Conservation (phyloP, 352 stramenopile genomes). For the Pythium volutum region DNA sequence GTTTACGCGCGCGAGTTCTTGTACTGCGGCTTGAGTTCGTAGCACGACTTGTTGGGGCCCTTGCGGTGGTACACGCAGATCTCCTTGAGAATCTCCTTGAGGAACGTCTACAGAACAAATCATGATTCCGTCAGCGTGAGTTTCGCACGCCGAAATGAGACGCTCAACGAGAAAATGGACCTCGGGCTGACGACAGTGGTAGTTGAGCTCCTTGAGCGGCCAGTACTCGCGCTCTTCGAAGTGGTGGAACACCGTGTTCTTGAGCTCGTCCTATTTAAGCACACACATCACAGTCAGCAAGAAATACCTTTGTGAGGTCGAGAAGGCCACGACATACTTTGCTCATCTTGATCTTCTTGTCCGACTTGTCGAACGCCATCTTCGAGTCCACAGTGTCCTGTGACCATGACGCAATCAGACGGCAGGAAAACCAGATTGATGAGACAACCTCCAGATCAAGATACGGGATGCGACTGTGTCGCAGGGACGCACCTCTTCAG, state of each 20-base stretch:
- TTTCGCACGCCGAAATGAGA: background rate
- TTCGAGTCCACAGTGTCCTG: conserved; percentile 28
- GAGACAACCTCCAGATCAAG: background rate
- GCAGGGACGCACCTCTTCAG: conserved; percentile 48
- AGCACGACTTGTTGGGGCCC: conserved; percentile 88
- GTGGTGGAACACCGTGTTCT: conserved; percentile 85
- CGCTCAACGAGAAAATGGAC: conserved; percentile 29
- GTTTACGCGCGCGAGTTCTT: conserved; percentile 52
- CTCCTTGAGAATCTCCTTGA: conserved; percentile 88
- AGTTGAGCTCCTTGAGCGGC: conserved; percentile 88
- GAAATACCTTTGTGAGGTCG: background rate
- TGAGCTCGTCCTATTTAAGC: conserved; percentile 70
- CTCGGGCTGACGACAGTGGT: conserved; percentile 85
- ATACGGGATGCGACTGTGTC: background rate
- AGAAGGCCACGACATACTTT: conserved; percentile 37
- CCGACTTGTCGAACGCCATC: conserved; percentile 54
- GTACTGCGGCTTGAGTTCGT: conserved; percentile 88
- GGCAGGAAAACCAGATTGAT: conserved; percentile 3
- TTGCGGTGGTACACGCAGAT: conserved; percentile 89
- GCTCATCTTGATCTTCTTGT: conserved; percentile 91
- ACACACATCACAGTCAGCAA: background rate
- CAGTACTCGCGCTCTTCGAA: conserved; percentile 87
- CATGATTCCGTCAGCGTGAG: background rate
- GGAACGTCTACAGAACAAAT: conserved; percentile 51
- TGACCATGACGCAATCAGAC: background rate